These are phyloP conservation scores for Glycyrrhiza uralensis DNA, from an alignment of 306 rosid species.

Conservation along the genomic window DNA sequence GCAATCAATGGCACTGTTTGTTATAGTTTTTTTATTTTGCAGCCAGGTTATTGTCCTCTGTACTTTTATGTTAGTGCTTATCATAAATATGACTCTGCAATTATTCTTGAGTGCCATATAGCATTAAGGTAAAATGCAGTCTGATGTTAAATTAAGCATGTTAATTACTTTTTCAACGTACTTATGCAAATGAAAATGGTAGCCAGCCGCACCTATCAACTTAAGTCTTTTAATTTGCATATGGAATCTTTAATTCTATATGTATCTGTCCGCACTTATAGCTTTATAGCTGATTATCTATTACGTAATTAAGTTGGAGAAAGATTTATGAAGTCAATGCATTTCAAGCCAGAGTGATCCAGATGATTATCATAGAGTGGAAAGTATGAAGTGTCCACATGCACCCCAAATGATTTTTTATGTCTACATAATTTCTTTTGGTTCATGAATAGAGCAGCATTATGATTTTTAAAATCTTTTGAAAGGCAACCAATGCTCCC, in stretches of 20 bases:
- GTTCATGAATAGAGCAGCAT: slow-evolving; percentile 22
- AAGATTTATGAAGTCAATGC: slow-evolving; percentile 13
- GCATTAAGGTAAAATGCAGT: slow-evolving; percentile 6
- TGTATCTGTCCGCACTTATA: slow-evolving; percentile 7
- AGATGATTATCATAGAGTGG: slow-evolving; percentile 13
- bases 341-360: not conserved
- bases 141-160: not conserved
- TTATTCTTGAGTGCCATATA: not conserved
- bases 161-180: slow-evolving; percentile 16
- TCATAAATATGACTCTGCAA: not conserved
- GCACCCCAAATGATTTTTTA: not conserved
- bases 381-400: not conserved
- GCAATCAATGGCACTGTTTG: not conserved
- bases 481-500: not conserved
- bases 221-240: slow-evolving; percentile 4
- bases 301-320: not conserved
- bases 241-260: not conserved
- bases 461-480: slow-evolving; percentile 14
- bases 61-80: not conserved
- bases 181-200: not conserved
- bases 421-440: not conserved
- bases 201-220: not conserved
- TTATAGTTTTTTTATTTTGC: too few species aligned
- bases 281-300: not conserved
- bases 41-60: not conserved